These are phyloP conservation scores for Helminthosporium solani DNA, from an alignment of 2,329 filamentous ascomycete genomes.

Conservation along the genomic window DNA sequence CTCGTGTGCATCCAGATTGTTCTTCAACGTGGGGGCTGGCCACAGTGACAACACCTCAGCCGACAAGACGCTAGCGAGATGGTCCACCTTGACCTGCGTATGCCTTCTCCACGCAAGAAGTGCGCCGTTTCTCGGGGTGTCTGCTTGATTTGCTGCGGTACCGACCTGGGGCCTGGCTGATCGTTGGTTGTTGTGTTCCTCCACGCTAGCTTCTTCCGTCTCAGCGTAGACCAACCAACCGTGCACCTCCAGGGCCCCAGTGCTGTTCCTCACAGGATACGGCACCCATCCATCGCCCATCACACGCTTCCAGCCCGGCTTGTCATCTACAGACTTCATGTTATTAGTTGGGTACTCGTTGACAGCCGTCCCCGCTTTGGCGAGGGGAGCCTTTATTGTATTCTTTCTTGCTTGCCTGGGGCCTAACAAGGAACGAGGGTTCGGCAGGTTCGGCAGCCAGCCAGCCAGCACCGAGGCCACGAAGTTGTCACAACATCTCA, in stretches of 20 bases:
- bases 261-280: too few species aligned
- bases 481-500: too few species aligned
- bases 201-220: not conserved
- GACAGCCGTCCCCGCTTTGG: not conserved
- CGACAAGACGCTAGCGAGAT: conserved; percentile 8
- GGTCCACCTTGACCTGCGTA: conserved; percentile 11
- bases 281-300: too few species aligned
- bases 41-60: not conserved
- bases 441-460: not conserved
- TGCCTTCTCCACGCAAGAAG: conserved; percentile 6
- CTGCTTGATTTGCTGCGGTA: conserved; percentile 7
- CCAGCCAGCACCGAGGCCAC: not conserved
- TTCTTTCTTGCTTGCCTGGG: not conserved
- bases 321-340: too few species aligned
- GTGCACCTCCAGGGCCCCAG: too few species aligned
- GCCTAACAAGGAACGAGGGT: not conserved
- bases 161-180: not conserved
- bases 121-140: conserved; percentile 3
- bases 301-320: too few species aligned
- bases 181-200: not conserved
- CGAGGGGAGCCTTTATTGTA: not conserved
- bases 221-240: too few species aligned
- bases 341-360: too few species aligned
- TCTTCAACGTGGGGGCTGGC: not conserved
- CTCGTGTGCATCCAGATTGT: too few species aligned